phyloP scores from a whole-genome alignment of 352 stramenopile species.

The Pythium dissotocum region DNA sequence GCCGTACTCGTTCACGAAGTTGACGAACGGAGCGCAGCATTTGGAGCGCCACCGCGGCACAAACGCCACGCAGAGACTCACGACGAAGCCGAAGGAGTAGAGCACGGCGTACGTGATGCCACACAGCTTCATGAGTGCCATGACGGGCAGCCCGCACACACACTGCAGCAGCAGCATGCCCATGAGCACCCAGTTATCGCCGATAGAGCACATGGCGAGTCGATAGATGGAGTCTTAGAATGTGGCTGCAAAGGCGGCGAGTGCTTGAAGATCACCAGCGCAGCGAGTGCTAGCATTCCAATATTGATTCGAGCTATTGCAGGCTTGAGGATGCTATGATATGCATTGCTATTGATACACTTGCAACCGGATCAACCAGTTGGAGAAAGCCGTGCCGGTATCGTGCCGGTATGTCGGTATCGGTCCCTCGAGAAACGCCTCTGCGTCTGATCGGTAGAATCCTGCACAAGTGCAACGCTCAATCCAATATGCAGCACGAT shows the following conservation, averaged over 20 bases:
- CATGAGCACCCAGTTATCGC: constrained; percentile 50
- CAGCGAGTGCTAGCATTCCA: background rate
- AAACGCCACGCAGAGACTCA: constrained; percentile 47
- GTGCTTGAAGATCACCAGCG: background rate
- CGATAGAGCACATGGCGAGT: constrained; percentile 40
- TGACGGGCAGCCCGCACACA: constrained; percentile 40
- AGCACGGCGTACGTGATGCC: constrained; percentile 38
- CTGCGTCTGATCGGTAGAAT: background rate
- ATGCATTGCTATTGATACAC: background rate
- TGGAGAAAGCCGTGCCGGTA: background rate
- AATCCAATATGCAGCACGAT: constrained; percentile 1
- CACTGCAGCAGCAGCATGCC: constrained; percentile 42
- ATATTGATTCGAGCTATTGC: background rate
- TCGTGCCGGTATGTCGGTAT: background rate
- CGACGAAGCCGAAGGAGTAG: constrained; percentile 37
- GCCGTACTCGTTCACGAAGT: constrained; percentile 42
- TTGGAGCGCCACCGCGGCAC: constrained; percentile 34
- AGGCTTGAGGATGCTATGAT: background rate
- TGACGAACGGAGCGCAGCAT: constrained; percentile 37
- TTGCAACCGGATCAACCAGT: background rate
- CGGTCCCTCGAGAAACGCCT: background rate
- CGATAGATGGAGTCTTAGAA: background rate
- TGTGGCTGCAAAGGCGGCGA: background rate
- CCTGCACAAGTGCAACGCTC: background rate
- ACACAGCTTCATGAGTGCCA: constrained; percentile 52